Evolutionary conservation across 257 asterid genomes (phyloP), one percentile per base, ranked within the genome.

Genomic region (Penstemon davidsonii): DNA sequence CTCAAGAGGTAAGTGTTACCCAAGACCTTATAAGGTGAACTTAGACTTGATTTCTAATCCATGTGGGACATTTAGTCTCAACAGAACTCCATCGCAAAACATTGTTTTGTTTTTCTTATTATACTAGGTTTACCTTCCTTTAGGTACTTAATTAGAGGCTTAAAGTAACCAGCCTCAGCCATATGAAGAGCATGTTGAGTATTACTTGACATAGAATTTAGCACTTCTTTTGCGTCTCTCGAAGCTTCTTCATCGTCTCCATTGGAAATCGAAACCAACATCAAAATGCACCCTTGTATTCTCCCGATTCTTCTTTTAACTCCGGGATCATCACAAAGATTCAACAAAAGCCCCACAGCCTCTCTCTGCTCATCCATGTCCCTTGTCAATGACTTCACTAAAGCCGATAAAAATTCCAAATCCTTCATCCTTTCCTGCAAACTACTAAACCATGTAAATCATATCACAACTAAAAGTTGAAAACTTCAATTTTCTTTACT

Each of bases 161-260:
- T 86, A 83, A 90, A 93, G 67, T 86, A 93, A 56, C 96, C 95
- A 38, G 98, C 98, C 74, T 90, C 98, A 8, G 98, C 97, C 93
- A 93, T 93, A 76, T 93, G 87, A 66, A 90, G 91, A 72, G 86
- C 95, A 80, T 86, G 85, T 55, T 93, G 97, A 64, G 92, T 76
- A 69, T 85, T 93, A 73, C 73, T 74, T 4, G 98, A 86, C 82
- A 93, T 73, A 13, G 79, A 57, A 80, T 80, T 79, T 13, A 93
- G 75, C 72, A 93, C 62, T 62, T 57, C 71, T 62, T 68, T 80
- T 7, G 97, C 96, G 74, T 88, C 83, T 55, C 44, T 67, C 2
- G 94, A 83, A 46, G 95, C 88, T 69, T 70, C 80, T 68, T 65
- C 69, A 80, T 87, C 89, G 5, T 84, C 88, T 0, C 83, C 85